phyloP scores from a whole-genome alignment of 192 early-diverging fungal genomes.

The Chytriomyces hyalinus region DNA sequence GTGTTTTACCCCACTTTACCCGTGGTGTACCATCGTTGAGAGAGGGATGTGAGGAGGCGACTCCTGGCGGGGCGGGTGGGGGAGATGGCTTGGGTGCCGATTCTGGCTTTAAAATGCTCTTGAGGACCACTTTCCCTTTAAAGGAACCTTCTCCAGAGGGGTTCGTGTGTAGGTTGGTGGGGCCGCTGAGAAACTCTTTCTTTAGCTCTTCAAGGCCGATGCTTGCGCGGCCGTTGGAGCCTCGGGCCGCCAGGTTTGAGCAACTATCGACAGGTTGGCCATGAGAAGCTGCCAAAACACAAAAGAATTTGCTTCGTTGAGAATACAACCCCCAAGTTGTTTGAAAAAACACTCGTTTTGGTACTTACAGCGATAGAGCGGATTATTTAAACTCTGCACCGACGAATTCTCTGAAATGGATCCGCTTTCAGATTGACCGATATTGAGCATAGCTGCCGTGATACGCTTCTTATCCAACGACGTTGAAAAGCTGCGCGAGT shows the following conservation, averaged over 20 bases:
- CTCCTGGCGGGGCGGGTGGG: not conserved
- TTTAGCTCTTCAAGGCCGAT: conserved; percentile 6
- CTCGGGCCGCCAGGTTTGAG: not conserved
- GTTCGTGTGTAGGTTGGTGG: not conserved
- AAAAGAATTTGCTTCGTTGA: not conserved
- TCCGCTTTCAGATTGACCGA: not conserved
- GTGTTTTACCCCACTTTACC: conserved; percentile 16
- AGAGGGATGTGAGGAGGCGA: not conserved
- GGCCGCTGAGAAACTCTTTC: conserved; percentile 18
- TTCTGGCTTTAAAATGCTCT: conserved; percentile 14
- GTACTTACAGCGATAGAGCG: not conserved
- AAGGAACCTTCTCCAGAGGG: not conserved
- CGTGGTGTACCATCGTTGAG: not conserved
- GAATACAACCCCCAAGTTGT: not conserved
- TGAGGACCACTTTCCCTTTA: conserved; percentile 4
- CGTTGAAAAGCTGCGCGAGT: not conserved
- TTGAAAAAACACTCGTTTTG: not conserved
- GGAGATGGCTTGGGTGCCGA: not conserved
- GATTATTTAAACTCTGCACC: not conserved
- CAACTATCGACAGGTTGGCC: not conserved
- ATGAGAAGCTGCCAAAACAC: not conserved
- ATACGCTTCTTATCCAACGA: conserved; percentile 4
- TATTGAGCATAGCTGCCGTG: conserved; percentile 19
- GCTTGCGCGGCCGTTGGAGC: not conserved
- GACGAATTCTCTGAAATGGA: not conserved